Evolutionary conservation across 148 eudicot genomes (phyloP).

Genomic region (Silene conica): DNA sequence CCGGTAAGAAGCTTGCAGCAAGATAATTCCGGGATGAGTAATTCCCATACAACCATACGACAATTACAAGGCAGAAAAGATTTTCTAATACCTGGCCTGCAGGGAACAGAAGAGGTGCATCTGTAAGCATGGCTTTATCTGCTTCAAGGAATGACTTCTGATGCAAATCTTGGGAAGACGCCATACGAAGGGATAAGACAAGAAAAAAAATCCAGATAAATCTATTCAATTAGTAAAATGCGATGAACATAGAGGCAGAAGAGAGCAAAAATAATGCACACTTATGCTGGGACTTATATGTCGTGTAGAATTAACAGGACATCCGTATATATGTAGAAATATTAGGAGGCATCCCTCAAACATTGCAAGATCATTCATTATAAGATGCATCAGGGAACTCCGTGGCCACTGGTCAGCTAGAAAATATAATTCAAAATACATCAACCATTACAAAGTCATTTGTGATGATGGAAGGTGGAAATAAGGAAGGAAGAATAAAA

Average conservation of each 20-base stretch:
- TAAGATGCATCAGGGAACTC: not conserved
- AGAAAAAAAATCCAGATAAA: not conserved
- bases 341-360: too few relatives aligned
- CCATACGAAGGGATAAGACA: not conserved
- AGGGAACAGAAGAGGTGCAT: slow-evolving; percentile 82
- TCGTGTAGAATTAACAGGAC: not conserved
- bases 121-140: slow-evolving; percentile 83
- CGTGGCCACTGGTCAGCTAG: not conserved
- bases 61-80: not conserved
- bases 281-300: not conserved
- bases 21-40: not conserved
- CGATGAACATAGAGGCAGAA: not conserved
- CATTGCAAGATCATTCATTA: not conserved
- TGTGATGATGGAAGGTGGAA: too few relatives aligned
- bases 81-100: slow-evolving; percentile 80
- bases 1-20: too few relatives aligned
- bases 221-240: not conserved
- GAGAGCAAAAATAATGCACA: not conserved
- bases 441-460: not conserved
- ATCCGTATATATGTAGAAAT: not conserved
- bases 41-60: not conserved
- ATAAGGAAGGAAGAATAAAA: too few relatives aligned
- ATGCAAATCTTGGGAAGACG: slow-evolving; percentile 43
- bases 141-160: too few relatives aligned
- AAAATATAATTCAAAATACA: not conserved